Conservation (phyloP, 192 early-diverging fungal genomes). For the Backusella circina region DNA sequence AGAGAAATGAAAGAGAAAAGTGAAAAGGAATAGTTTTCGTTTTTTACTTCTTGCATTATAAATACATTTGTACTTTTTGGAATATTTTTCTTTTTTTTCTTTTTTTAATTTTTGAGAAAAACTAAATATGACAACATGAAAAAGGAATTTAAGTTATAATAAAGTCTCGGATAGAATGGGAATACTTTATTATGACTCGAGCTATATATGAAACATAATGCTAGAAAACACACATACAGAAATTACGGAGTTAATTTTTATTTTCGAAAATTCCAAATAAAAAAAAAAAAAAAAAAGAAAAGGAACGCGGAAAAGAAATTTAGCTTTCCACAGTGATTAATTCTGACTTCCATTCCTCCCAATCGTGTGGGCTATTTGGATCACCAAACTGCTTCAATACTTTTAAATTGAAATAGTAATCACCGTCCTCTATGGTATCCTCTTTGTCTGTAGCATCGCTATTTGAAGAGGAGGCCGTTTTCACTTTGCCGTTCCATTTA, state of each 20-base stretch:
- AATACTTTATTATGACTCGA: neutral
- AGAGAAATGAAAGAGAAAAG: neutral
- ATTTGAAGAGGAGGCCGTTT: neutral
- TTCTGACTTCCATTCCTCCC: constrained; percentile 16
- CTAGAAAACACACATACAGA: neutral
- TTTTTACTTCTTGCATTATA: neutral
- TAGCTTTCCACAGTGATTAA: neutral
- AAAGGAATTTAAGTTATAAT: neutral
- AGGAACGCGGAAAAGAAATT: neutral
- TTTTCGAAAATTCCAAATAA: neutral
- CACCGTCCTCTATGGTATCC: constrained; percentile 3
- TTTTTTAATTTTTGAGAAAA: neutral
- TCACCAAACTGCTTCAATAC: constrained; percentile 25
- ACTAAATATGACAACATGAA: neutral
- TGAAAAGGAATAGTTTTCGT: neutral
- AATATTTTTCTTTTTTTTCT: neutral
- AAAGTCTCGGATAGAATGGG: neutral
- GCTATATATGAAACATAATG: neutral
- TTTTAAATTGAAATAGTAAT: constrained; percentile 19
- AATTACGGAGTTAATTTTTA: neutral
- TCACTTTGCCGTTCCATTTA: constrained; percentile 20
- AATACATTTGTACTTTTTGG: neutral
- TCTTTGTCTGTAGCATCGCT: neutral
- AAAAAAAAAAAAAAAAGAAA: constrained; percentile 6
- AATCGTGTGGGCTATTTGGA: constrained; percentile 7